Base-by-base conservation (phyloP, 2,329 filamentous ascomycete species). In the Cytospora chrysosperma region DNA sequence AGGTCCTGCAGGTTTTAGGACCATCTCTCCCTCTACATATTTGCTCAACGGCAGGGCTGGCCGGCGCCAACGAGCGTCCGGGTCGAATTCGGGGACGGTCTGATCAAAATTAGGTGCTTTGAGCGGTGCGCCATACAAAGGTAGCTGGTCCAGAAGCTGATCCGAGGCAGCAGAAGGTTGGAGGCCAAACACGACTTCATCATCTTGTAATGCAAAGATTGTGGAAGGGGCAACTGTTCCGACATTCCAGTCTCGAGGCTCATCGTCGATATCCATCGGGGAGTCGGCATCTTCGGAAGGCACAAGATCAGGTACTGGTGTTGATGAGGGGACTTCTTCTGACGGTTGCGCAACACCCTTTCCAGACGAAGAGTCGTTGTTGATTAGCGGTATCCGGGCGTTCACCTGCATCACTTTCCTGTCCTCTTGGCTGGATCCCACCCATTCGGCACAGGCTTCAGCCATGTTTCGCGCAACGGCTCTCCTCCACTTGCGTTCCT, bases 401-500 rank as follows among this genome's bases (percentile, higher is more conserved):
- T 83, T 83, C 27, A 97, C 84, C 70, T 94, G 92, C 64, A 97
- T 79, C 2, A 81, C 73, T 63, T 82, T 82, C 55, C 88, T 85
- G 63, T 89, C 85, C 67, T 90, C 87, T 5, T 81, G 76, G 40
- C 80, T 82, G 43, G 89, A 85, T 26, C 84, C 82, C 43, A 92
- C 84, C 85, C 92, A 99, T 69, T 94, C 88, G 0, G 89, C 91
- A 75, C 94, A 98, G 70, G 89, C 91, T 70, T 88, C 81, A 1
- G 93, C 95, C 65, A 97, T 81, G 63, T 88, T 92, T 64, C 88
- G 89, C 6, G 93, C 93, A 40, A 89, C 85, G 2, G 90, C 85
- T 72, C 87, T 88, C 77, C 97, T 98, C 93, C 93, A 97, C 74
- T 96, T 97, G 49, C 92, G 82, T 75, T 98, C 95, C 75, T 97